Conservation (phyloP, 1,284 basidiomycete genomes). For the Pterulicium gracile region DNA sequence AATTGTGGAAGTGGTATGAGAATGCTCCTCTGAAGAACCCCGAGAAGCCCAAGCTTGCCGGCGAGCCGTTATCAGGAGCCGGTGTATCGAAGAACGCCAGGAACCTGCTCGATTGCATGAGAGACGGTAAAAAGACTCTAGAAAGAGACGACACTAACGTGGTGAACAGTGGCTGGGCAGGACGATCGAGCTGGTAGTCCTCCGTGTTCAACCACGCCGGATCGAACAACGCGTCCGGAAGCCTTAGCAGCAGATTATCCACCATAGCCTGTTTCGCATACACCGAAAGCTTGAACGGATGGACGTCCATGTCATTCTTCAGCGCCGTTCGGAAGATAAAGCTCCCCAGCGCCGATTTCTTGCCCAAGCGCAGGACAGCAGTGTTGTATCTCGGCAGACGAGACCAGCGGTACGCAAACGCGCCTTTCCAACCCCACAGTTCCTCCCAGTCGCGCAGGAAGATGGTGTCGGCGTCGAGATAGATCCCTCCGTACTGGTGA, state of each 20-base stretch:
- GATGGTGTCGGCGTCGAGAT: slow-evolving; percentile 81
- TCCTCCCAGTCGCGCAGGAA: slow-evolving; percentile 90
- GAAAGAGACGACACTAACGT: slow-evolving; percentile 34
- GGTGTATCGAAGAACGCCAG: slow-evolving; percentile 77
- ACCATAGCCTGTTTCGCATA: slow-evolving; percentile 74
- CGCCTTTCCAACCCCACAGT: slow-evolving; percentile 79
- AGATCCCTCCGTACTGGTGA: slow-evolving; percentile 79
- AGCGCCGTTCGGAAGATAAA: slow-evolving; percentile 82
- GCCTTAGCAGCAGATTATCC: slow-evolving; percentile 60
- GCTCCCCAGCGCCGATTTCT: slow-evolving; percentile 68
- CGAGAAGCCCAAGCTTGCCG: slow-evolving; percentile 70
- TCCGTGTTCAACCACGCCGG: slow-evolving; percentile 83
- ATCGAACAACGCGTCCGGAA: slow-evolving; percentile 82
- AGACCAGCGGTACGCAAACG: slow-evolving; percentile 83
- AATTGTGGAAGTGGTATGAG: slow-evolving; percentile 84
- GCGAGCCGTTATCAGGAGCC: slow-evolving; percentile 51
- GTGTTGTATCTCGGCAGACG: slow-evolving; percentile 78
- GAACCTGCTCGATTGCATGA: slow-evolving; percentile 36
- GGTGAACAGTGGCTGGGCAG: slow-evolving; percentile 77
- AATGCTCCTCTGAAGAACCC: slow-evolving; percentile 83
- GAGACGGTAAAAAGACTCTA: slow-evolving; percentile 3
- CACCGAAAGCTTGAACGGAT: slow-evolving; percentile 74
- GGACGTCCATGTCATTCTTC: slow-evolving; percentile 78
- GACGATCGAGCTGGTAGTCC: slow-evolving; percentile 70
- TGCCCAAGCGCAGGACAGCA: slow-evolving; percentile 77